These are phyloP conservation scores for Hamigera avellanea DNA, from an alignment of 495 filamentous ascomycete genomes.

Conservation along the genomic window DNA sequence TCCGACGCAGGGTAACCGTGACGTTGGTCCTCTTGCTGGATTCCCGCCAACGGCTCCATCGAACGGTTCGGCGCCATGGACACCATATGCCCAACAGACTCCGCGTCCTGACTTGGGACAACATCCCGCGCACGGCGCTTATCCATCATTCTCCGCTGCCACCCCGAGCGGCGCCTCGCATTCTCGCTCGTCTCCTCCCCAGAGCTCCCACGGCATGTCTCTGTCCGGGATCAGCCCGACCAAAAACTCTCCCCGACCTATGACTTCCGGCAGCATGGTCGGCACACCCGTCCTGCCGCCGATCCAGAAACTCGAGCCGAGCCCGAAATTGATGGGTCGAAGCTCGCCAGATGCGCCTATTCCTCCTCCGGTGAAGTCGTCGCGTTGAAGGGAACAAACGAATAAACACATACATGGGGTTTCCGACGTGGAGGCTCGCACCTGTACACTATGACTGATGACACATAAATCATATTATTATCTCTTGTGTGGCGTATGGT, in stretches of 20 bases:
- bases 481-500: too few relatives aligned
- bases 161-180: slow-evolving; percentile 16
- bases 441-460: too few relatives aligned
- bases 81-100: slow-evolving; percentile 19
- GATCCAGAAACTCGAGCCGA: slow-evolving; percentile 36
- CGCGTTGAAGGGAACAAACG: too few relatives aligned
- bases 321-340: slow-evolving; percentile 37
- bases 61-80: slow-evolving; percentile 22
- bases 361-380: slow-evolving; percentile 33
- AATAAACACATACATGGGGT: too few relatives aligned
- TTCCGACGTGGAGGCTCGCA: too few relatives aligned
- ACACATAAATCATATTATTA: too few relatives aligned
- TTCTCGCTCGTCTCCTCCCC: slow-evolving; percentile 31
- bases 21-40: slow-evolving; percentile 35
- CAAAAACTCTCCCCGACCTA: slow-evolving; percentile 51
- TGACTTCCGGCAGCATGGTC: slow-evolving; percentile 33
- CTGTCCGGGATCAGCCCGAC: slow-evolving; percentile 62
- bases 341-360: slow-evolving; percentile 36
- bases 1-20: slow-evolving; percentile 35
- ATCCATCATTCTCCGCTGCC: slow-evolving; percentile 12
- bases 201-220: slow-evolving; percentile 40
- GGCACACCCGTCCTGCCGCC: slow-evolving; percentile 38
- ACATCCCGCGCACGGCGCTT: slow-evolving; percentile 15
- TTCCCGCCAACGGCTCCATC: slow-evolving; percentile 21
- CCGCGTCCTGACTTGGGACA: slow-evolving; percentile 18